Evolutionary conservation across 139 green algal genomes (phyloP), one percentile per base, ranked within the genome.

Genomic region (Microglena sp.): DNA sequence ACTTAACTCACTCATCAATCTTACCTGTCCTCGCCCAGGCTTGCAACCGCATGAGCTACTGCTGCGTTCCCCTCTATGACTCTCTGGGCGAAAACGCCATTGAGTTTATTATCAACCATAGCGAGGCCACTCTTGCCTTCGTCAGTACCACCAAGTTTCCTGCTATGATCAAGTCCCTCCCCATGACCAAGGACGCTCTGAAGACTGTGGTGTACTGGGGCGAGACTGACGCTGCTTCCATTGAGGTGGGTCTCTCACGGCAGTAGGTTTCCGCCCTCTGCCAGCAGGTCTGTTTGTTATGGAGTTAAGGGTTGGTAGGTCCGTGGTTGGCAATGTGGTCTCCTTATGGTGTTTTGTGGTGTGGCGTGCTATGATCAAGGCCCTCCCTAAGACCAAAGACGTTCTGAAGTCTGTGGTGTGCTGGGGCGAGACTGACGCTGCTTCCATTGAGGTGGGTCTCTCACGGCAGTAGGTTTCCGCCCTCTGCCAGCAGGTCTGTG

Each of bases 51-150:
- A 81, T 92, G 69, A 86, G 63, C 45, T 36, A 86, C 4, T 74
- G 86, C 46, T 95, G 90, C 67, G 88, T 98, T n/a, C 92, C 92
- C 0, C 73, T 98, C 63, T 98, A 98, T 62, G 92, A 98, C 69
- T 88, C 87, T 8, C 78, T 98, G 61, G 91, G 91, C 3, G 88
- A 93, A 66, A 84, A 96, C 30, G 91, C 91, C 8, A 80, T 97
- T 6, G 87, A 95, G 77, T 97, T 85, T 74, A 96, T 97, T 64
- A 60, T 96, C 29, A 86, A 85, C 45, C 90, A 96, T 70, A 24
- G 61, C 35, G 86, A 89, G 67, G 55, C 75, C 1, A 70, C 58
- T 3, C 62, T 77, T 2, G 72, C 83, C 2, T 89, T 93, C 44
- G 60, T 78, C 30, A 55, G 70, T 30, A 60, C 40, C 28, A 63